A percentile compares a stretch with the other conserved stretches of the same genome.
Conservation (phyloP, 352 stramenopile genomes). For the Globisporangium cylindrosporum region DNA sequence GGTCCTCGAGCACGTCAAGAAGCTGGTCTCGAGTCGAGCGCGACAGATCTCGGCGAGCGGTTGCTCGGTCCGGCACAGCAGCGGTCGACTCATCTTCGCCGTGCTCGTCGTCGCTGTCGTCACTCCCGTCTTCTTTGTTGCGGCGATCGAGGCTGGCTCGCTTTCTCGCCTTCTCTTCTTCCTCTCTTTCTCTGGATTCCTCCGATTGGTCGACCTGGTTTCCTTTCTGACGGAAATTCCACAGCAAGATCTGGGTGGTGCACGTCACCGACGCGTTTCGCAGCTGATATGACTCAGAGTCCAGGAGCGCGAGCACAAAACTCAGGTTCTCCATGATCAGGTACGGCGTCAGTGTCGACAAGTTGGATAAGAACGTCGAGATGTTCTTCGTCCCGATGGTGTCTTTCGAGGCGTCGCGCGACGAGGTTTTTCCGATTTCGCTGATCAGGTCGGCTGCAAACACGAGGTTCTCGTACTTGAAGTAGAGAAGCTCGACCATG, state of each 20-base stretch:
- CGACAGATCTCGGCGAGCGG: slow-evolving; percentile 41
- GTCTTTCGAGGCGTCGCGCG: slow-evolving; percentile 67
- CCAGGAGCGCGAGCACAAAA: slow-evolving; percentile 70
- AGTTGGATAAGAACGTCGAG: slow-evolving; percentile 58
- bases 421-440: slow-evolving; percentile 74
- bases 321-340: slow-evolving; percentile 75
- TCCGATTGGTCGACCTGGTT: slow-evolving; percentile 17
- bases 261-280: slow-evolving; percentile 75
- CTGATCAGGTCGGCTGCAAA: slow-evolving; percentile 75
- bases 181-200: slow-evolving; percentile 9
- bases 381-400: slow-evolving; percentile 72
- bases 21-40: slow-evolving; percentile 69
- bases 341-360: slow-evolving; percentile 60
- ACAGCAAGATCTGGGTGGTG: slow-evolving; percentile 71
- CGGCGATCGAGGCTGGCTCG: slow-evolving; percentile 9
- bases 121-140: slow-evolving; percentile 16
- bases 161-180: slow-evolving; percentile 10
- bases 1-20: slow-evolving; percentile 87
- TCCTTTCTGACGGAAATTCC: slow-evolving; percentile 65
- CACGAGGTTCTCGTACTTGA: slow-evolving; percentile 54
- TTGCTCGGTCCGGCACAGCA: background rate
- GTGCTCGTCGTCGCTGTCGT: slow-evolving; percentile 22
- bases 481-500: slow-evolving; percentile 58
- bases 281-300: slow-evolving; percentile 76
- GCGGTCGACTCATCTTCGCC: slow-evolving; percentile 11